Evolutionary conservation across 2,329 filamentous ascomycete genomes (phyloP).

Genomic region (Ceratocystis variospora): DNA sequence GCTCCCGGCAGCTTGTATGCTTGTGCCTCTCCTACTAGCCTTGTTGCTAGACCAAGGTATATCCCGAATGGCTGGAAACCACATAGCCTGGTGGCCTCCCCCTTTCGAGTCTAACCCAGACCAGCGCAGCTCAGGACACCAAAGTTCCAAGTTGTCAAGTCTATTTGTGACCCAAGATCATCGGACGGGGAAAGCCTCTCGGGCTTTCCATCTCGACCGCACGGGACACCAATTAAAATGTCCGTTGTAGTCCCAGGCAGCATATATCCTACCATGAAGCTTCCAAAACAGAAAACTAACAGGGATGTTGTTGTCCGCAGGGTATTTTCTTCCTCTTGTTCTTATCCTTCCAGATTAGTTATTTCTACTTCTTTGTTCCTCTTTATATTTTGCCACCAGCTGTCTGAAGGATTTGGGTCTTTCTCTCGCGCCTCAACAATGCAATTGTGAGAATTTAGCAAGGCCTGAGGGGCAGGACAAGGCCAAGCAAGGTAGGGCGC

Average conservation of each 20-base stretch:
- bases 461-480: neutral
- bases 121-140: neutral
- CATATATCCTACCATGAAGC: neutral
- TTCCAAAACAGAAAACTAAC: neutral
- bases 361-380: neutral
- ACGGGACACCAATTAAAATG: neutral
- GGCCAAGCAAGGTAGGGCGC: neutral
- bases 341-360: no score
- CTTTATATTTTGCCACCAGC: neutral
- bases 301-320: neutral
- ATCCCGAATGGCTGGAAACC: neutral
- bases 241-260: neutral
- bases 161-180: neutral
- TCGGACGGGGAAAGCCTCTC: neutral
- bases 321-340: neutral
- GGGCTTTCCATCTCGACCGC: neutral
- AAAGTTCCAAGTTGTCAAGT: neutral
- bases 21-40: neutral
- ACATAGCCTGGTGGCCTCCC: neutral
- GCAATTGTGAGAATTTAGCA: neutral
- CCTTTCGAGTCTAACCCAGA: neutral
- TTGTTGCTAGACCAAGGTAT: neutral
- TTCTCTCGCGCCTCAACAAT: neutral
- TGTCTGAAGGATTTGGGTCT: neutral
- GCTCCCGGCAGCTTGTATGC: no score